phyloP scores from a whole-genome alignment of 2,329 filamentous ascomycete species.

The Pseudogymnoascus sp. region DNA sequence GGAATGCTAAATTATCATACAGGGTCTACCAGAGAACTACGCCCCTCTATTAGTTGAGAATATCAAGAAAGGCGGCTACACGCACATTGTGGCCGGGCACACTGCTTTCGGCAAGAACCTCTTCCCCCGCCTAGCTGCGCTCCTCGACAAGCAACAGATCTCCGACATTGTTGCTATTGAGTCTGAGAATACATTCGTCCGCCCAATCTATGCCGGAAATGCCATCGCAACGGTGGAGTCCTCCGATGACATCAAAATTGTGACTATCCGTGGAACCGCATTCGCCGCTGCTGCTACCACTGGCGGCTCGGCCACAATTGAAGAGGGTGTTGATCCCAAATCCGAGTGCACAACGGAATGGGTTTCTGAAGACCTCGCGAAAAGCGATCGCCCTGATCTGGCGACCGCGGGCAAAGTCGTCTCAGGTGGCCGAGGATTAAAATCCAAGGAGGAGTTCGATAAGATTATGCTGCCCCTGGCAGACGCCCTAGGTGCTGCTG shows the following conservation, averaged over 20 bases:
- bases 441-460: slow-evolving; percentile 98
- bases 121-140: slow-evolving; percentile 79
- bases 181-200: slow-evolving; percentile 86
- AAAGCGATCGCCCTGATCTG: slow-evolving; percentile 88
- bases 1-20: slow-evolving; percentile 15
- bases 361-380: slow-evolving; percentile 87
- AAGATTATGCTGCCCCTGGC: slow-evolving; percentile 84
- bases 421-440: slow-evolving; percentile 85
- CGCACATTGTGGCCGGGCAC: slow-evolving; percentile 82
- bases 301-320: slow-evolving; percentile 65
- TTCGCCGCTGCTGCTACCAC: slow-evolving; percentile 68
- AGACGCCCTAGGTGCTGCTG: slow-evolving; percentile 86
- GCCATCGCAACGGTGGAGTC: slow-evolving; percentile 95
- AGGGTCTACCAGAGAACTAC: slow-evolving; percentile 89
- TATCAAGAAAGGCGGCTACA: slow-evolving; percentile 90
- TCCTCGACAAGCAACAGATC: slow-evolving; percentile 87
- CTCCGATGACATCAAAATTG: slow-evolving; percentile 71
- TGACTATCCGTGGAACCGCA: slow-evolving; percentile 88
- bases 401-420: slow-evolving; percentile 84
- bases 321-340: slow-evolving; percentile 79
- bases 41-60: slow-evolving; percentile 92
- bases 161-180: slow-evolving; percentile 85
- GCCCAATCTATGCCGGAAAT: slow-evolving; percentile 96
- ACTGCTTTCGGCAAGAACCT: slow-evolving; percentile 96
- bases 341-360: slow-evolving; percentile 66